phyloP scores from a whole-genome alignment of 2,329 filamentous ascomycete genomes.

The Botrytis aclada region DNA sequence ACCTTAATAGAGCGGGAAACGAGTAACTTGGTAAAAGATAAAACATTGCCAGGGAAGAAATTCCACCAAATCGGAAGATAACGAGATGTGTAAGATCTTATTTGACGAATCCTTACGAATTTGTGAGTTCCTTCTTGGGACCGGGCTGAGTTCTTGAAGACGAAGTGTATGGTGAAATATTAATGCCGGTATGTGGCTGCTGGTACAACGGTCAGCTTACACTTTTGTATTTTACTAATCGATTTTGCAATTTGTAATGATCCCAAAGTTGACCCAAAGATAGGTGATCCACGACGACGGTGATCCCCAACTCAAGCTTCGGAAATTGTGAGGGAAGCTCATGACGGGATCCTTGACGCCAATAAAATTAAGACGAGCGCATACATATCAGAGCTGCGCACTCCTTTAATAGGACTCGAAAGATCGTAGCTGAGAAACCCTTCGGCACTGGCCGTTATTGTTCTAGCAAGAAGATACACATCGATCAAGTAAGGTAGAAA shows the following conservation, averaged over 20 bases:
- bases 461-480: neutral
- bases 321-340: neutral
- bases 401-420: neutral
- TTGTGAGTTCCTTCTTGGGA: neutral
- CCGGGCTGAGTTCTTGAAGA: neutral
- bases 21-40: neutral
- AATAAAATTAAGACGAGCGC: neutral
- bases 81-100: neutral
- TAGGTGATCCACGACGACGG: neutral
- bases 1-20: neutral
- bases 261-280: neutral
- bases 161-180: neutral
- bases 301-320: neutral
- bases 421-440: neutral
- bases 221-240: slow-evolving; percentile 11
- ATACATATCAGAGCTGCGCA: neutral
- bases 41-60: neutral
- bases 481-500: neutral
- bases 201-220: slow-evolving; percentile 16
- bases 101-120: neutral
- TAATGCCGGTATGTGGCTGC: neutral
- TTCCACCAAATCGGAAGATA: neutral
- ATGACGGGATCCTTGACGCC: neutral
- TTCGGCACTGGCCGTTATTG: neutral
- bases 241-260: slow-evolving; percentile 12